Conservation (phyloP, 75 land plant genomes). For the Sequoia sempervirens region DNA sequence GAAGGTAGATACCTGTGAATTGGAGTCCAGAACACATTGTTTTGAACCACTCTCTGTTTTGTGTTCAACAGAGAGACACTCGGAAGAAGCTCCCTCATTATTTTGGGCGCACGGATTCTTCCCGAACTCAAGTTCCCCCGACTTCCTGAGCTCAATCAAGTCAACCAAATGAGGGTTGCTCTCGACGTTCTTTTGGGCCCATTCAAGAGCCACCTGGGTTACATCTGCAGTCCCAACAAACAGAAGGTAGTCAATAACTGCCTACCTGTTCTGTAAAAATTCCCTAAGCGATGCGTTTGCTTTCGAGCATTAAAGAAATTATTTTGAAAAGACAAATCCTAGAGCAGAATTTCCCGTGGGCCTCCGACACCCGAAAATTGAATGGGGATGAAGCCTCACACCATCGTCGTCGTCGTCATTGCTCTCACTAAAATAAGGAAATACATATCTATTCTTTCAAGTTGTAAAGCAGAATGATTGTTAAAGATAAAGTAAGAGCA, state of each 20-base stretch:
- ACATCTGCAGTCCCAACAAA: conserved; percentile 46
- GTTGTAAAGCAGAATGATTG: no score
- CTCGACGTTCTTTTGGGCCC: conserved; percentile 70
- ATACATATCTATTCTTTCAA: no score
- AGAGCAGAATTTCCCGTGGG: not conserved
- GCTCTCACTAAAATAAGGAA: no score
- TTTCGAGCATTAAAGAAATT: not conserved
- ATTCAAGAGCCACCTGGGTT: conserved; percentile 73
- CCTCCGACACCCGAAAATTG: not conserved
- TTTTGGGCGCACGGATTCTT: conserved; percentile 1
- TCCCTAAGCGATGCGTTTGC: not conserved
- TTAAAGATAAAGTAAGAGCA: not conserved
- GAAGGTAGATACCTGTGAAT: not conserved
- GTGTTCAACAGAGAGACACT: not conserved
- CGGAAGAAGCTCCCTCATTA: not conserved
- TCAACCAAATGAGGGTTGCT: conserved; percentile 64
- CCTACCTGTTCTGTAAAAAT: not conserved
- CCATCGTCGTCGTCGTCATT: not conserved
- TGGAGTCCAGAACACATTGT: not conserved
- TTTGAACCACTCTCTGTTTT: not conserved
- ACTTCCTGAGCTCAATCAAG: conserved; percentile 71
- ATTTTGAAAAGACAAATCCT: not conserved
- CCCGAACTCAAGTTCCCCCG: not conserved
- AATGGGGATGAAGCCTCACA: not conserved
- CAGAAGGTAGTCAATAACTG: not conserved